Evolutionary conservation across 2,329 filamentous ascomycete genomes (phyloP).

Genomic region (Podosphaera fusca): DNA sequence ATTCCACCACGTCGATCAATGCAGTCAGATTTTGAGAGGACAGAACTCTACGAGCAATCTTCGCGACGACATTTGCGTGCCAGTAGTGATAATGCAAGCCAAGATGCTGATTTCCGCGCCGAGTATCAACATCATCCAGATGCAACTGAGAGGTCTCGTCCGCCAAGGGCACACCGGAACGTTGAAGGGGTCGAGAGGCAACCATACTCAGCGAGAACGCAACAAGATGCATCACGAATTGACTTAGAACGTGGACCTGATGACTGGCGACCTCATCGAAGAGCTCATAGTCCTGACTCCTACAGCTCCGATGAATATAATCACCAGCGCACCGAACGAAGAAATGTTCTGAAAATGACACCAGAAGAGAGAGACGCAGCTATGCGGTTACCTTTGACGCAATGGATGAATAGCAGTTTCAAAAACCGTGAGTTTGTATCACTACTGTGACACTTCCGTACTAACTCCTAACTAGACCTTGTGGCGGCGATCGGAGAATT

Average conservation of each 20-base stretch:
- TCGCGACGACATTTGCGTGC: neutral
- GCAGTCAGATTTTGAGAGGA: neutral
- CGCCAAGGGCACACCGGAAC: conserved; percentile 11
- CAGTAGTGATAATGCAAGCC: neutral
- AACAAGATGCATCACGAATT: conserved; percentile 9
- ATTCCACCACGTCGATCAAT: neutral
- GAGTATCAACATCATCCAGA: conserved; percentile 7
- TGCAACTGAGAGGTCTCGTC: conserved; percentile 8
- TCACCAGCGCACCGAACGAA: conserved; percentile 5
- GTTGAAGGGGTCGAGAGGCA: conserved; percentile 5
- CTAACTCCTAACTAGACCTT: conserved; percentile 7
- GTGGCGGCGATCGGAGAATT: conserved; percentile 13
- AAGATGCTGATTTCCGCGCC: neutral
- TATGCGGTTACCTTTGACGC: conserved; percentile 21
- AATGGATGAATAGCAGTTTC: conserved; percentile 24
- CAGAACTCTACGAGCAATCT: neutral
- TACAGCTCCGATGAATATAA: conserved; percentile 13
- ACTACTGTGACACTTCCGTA: neutral
- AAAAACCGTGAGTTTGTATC: conserved; percentile 18
- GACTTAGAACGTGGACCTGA: conserved; percentile 7
- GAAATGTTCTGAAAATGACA: conserved; percentile 20
- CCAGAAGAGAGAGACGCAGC: conserved; percentile 21
- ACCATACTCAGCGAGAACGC: conserved; percentile 8
- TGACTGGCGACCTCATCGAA: conserved; percentile 1
- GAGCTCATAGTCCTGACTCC: conserved; percentile 4